These are phyloP conservation scores for Epichloe festucae DNA, from an alignment of 2,329 filamentous ascomycete genomes.

Conservation along the genomic window DNA sequence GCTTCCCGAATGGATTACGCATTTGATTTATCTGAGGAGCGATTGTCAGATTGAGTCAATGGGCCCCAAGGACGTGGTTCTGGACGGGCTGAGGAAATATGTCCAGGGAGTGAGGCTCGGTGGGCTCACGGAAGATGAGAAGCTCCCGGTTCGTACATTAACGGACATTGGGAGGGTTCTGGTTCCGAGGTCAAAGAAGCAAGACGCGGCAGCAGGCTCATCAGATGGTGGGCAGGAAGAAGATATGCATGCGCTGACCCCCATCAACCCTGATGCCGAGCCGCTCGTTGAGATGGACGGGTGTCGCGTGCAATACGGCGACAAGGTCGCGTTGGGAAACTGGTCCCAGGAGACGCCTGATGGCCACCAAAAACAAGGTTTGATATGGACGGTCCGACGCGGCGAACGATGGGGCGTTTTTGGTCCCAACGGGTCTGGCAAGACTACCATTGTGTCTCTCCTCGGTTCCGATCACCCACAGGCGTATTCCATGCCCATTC, in stretches of 20 bases:
- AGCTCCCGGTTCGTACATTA: slow-evolving; percentile 33
- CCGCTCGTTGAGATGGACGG: slow-evolving; percentile 77
- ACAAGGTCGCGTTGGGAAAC: slow-evolving; percentile 65
- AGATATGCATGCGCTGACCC: slow-evolving; percentile 10
- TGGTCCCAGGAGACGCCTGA: slow-evolving; percentile 52
- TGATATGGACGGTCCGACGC: slow-evolving; percentile 71
- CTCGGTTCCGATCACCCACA: slow-evolving; percentile 95
- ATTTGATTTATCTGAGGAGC: slow-evolving; percentile 59
- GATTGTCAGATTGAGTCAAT: slow-evolving; percentile 52
- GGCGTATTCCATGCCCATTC: slow-evolving; percentile 78
- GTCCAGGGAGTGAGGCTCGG: slow-evolving; percentile 33
- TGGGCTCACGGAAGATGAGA: slow-evolving; percentile 30
- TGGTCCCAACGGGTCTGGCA: slow-evolving; percentile 87
- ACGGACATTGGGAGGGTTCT: slow-evolving; percentile 37
- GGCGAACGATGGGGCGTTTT: slow-evolving; percentile 89
- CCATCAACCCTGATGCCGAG: slow-evolving; percentile 36
- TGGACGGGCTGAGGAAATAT: slow-evolving; percentile 38
- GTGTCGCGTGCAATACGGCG: slow-evolving; percentile 68
- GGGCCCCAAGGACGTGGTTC: slow-evolving; percentile 51
- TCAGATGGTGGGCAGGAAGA: slow-evolving; percentile 5
- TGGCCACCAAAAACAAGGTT: slow-evolving; percentile 40
- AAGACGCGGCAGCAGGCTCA: slow-evolving; percentile 5
- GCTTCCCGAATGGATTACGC: slow-evolving; percentile 81
- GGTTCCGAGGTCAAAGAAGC: slow-evolving; percentile 9
- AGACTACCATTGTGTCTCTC: slow-evolving; percentile 85